These are phyloP conservation scores for Alliaria petiolata DNA, from an alignment of 345 rosid species.

Conservation along the genomic window DNA sequence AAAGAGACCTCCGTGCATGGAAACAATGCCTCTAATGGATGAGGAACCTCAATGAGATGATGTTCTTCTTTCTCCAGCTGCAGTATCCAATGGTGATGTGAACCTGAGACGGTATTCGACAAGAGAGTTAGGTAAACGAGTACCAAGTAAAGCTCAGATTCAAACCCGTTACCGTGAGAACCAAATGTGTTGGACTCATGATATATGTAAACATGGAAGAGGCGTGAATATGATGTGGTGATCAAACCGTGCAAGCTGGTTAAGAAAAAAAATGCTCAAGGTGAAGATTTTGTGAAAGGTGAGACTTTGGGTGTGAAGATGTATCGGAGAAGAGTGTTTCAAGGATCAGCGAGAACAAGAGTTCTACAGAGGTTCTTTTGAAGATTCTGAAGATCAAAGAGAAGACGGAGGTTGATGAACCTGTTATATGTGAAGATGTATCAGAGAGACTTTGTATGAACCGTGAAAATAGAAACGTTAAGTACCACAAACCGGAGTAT, in stretches of 20 bases:
- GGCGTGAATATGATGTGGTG: constrained; percentile 35
- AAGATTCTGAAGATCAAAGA: constrained; percentile 38
- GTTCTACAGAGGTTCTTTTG: constrained; percentile 21
- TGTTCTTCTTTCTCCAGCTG: constrained; percentile 12
- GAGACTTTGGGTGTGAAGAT: constrained; percentile 18
- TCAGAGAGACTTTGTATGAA: constrained; percentile 47
- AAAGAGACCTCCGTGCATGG: constrained; percentile 3
- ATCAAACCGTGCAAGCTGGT: constrained; percentile 34
- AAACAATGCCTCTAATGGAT: constrained; percentile 2
- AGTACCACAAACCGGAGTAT: too few species aligned
- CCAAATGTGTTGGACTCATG: constrained; percentile 75
- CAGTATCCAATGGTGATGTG: constrained; percentile 6
- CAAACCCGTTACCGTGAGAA: constrained; percentile 58
- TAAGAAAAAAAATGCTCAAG: constrained; percentile 22
- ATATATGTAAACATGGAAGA: constrained; percentile 62
- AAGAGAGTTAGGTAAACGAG: constrained; percentile 30
- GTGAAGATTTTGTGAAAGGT: constrained; percentile 18
- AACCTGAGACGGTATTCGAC: constrained; percentile 40
- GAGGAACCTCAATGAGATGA: background rate
- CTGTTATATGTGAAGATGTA: constrained; percentile 10
- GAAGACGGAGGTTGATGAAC: constrained; percentile 27
- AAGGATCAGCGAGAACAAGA: constrained; percentile 20
- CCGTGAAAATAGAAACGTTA: too few species aligned
- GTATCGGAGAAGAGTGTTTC: constrained; percentile 37
- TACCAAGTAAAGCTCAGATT: constrained; percentile 25